Evolutionary conservation across 805 yeast genomes (phyloP).

Genomic region (Grigorovia humatica): DNA sequence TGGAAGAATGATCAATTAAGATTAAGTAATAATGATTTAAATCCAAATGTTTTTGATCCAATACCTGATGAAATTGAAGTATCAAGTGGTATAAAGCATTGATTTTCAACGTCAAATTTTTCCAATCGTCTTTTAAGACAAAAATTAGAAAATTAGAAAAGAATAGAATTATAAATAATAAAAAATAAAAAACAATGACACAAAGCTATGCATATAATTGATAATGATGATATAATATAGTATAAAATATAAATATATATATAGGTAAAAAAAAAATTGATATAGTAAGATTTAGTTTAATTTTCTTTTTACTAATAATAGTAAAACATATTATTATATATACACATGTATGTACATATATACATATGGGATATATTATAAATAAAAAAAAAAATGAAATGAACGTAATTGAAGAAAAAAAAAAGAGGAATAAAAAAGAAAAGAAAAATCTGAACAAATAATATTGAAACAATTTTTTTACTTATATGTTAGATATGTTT

Average conservation of each 20-base stretch:
- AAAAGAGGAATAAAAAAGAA: no score
- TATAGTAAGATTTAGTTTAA: no score
- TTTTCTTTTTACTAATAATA: background rate
- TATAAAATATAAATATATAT: no score
- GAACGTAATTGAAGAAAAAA: no score
- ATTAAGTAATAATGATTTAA: constrained; percentile 52
- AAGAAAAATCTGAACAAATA: background rate
- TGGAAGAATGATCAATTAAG: constrained; percentile 81
- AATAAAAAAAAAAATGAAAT: background rate
- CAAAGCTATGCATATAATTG: no score
- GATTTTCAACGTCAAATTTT: no score
- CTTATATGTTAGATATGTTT: background rate
- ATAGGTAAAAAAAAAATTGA: no score
- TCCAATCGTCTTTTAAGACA: background rate
- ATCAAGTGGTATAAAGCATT: constrained; percentile 44
- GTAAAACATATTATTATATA: background rate
- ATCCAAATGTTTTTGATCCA: constrained; percentile 57
- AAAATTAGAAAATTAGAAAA: constrained; percentile 1
- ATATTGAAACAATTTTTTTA: background rate
- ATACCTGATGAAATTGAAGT: constrained; percentile 53
- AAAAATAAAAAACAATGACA: background rate
- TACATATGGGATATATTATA: background rate
- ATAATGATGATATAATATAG: no score
- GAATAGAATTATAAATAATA: background rate
- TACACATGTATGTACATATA: background rate